Base-by-base conservation (phyloP, 805 yeast genomes). In the Clavispora asparagi region DNA sequence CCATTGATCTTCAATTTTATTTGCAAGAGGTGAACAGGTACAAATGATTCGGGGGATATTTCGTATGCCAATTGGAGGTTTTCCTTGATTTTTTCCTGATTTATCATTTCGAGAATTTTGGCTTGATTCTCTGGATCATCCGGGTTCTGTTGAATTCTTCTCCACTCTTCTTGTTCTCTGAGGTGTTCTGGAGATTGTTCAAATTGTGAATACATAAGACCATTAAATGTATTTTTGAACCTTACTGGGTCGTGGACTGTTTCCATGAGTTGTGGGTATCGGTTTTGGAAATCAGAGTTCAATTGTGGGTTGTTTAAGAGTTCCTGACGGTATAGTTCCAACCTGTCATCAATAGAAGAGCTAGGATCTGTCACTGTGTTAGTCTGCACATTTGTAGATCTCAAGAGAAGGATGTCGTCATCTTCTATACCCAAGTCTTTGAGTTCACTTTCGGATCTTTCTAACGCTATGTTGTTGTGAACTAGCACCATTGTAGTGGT, bases 11-110 rank as follows among this genome's bases (percentile, higher is more conserved):
- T 83, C 36, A 89, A 74, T 46, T 82, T 74, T 13, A 94, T 81
- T 64, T 84, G 92, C 35, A 94, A 74, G 96, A 94, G 90, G 29
- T 79, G 78, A 3, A 92, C 95, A 0, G 77, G 65, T 0, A 90
- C 83, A 67, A 94, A 94, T 32, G 87, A 76, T 62, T 94, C 99
- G 0, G 99, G 99, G 5, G 92, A 81, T 44, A 83, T 82, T 48
- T 91, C 97, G 61, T 82, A 74, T 0, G 99, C 98, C 52, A 80
- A 73, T 40, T 80, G 74, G 72, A 86, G 71, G 59, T 89, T 88
- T 51, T 88, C 95, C 49, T 88, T 87, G 41, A 92, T 82, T 36
- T 82, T 87, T 55, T 79, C 80, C 55, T 82, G 83, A 49, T 81
- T 78, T 45, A 84, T 83, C 44, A 83, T 57, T 55, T 87, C 92